Evolutionary conservation across 2,329 filamentous ascomycete species (phyloP), one percentile per base, ranked within the genome.

Genomic region (Fusarium neocosmosporiellum): DNA sequence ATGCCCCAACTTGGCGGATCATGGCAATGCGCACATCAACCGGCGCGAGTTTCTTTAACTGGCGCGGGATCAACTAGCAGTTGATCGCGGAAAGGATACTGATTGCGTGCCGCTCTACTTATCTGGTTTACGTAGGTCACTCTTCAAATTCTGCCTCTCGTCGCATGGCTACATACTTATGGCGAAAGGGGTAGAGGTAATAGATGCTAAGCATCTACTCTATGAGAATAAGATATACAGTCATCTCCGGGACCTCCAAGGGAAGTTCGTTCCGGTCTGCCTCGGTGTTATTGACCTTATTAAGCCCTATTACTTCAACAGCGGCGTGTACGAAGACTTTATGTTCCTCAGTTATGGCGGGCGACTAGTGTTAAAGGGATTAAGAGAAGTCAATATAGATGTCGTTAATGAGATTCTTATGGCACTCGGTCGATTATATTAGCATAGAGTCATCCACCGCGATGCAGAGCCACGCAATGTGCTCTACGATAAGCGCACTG

Each of bases 61-160:
- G 13, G 36, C 80, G 13, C 73, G 71, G 5, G 36, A 24, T 53
- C 75, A 84, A 64, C 75, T 83, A 7, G 75, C 76, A 24, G 37
- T 62, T 24, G 79, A 84, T 63, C 76, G 79, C 48, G 78, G 78
- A 11, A 27, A 11, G 22, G 77, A 82, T 64, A 76, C 79, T 4
- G 74, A 83, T 39, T 76, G 55, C 37, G 46, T 64, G 29, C 78
- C 77, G 1, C 78, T 84, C 22, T 71, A 81, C 63, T 16, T 78
- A 7, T 74, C 72, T 8, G 78, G 81, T 1, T 41, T 76, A 9
- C 31, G 76, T 18, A 79, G 81, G 2, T 74, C 78, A 13, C 77
- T 84, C 55, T 84, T 83, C 70, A 84, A 84, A 71, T 39, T 85
- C 7, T 66, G 80, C 10, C 70, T 84, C 2, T 77, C 78, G 3